These are phyloP conservation scores for Boletus rubropictus DNA, from an alignment of 768 basidiomycete genomes.

Conservation along the genomic window DNA sequence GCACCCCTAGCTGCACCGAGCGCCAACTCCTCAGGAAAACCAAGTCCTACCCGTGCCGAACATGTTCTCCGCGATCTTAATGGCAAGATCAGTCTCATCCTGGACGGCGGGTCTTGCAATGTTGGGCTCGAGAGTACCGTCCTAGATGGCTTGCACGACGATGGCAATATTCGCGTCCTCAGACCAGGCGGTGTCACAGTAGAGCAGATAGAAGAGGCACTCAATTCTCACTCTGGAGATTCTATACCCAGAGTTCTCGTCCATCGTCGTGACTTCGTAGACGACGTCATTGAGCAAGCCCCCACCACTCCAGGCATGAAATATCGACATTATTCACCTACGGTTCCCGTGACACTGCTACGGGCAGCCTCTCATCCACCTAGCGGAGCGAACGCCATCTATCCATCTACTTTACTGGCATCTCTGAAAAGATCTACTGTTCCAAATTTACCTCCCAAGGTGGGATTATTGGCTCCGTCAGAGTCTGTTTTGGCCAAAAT, in stretches of 20 bases:
- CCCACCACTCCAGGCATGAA: constrained; percentile 99
- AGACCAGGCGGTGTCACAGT: constrained; percentile 91
- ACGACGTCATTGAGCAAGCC: constrained; percentile 60
- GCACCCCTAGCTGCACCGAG: constrained; percentile 89
- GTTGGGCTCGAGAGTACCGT: constrained; percentile 97
- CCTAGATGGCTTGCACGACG: constrained; percentile 74
- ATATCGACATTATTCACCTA: constrained; percentile 93
- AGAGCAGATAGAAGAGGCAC: constrained; percentile 69
- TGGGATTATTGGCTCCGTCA: constrained; percentile 65
- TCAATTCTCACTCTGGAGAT: constrained; percentile 38
- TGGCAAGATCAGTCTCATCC: constrained; percentile 67
- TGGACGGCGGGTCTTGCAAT: constrained; percentile 88
- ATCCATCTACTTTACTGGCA: constrained; percentile 36
- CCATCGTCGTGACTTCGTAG: constrained; percentile 71
- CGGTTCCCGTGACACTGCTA: constrained; percentile 77
- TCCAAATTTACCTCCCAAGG: constrained; percentile 28
- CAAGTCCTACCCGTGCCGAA: constrained; percentile 84
- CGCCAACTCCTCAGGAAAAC: constrained; percentile 91
- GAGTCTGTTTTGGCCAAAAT: constrained; percentile 42
- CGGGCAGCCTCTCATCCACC: constrained; percentile 46
- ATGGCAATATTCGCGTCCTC: constrained; percentile 74
- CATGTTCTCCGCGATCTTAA: constrained; percentile 79
- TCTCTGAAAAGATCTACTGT: constrained; percentile 32
- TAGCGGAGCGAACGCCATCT: constrained; percentile 24
- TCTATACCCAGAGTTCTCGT: constrained; percentile 62